Evolutionary conservation across 768 basidiomycete species (phyloP).

Genomic region (Termitomyces sp.): DNA sequence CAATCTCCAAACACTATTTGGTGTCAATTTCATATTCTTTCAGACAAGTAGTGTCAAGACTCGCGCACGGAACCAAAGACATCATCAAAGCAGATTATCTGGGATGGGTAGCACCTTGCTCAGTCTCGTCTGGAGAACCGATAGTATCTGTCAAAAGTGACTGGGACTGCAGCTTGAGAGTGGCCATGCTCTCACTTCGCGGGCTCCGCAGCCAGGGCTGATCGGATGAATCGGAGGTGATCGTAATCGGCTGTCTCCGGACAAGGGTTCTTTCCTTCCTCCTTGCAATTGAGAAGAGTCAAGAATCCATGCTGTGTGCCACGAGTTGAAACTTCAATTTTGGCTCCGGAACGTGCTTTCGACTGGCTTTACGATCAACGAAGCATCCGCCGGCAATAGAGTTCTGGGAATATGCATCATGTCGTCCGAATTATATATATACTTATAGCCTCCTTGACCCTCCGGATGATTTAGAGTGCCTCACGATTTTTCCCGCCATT

Average conservation of each 20-base stretch:
- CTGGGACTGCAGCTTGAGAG: no score
- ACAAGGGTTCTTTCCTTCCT: background rate
- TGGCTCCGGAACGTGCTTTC: conserved; percentile 26
- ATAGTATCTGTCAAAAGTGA: no score
- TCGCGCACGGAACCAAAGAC: no score
- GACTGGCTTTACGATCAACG: conserved; percentile 18
- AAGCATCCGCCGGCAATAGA: conserved; percentile 19
- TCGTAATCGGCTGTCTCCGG: conserved; percentile 1
- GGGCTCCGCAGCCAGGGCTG: no score
- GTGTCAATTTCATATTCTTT: no score
- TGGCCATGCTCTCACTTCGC: no score
- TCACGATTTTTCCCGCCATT: background rate
- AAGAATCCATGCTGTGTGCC: conserved; percentile 5
- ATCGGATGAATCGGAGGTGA: conserved; percentile 1
- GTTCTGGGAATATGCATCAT: conserved; percentile 9
- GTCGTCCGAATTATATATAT: background rate
- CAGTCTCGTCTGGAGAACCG: no score
- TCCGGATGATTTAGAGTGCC: background rate
- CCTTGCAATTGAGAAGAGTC: conserved; percentile 4
- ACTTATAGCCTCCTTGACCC: background rate
- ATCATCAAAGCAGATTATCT: no score
- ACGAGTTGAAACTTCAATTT: conserved; percentile 4
- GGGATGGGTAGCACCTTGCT: no score
- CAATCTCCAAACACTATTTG: no score
- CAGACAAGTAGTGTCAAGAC: no score